These are phyloP conservation scores for Verbena officinalis DNA, from an alignment of 257 asterid genomes.

Conservation along the genomic window DNA sequence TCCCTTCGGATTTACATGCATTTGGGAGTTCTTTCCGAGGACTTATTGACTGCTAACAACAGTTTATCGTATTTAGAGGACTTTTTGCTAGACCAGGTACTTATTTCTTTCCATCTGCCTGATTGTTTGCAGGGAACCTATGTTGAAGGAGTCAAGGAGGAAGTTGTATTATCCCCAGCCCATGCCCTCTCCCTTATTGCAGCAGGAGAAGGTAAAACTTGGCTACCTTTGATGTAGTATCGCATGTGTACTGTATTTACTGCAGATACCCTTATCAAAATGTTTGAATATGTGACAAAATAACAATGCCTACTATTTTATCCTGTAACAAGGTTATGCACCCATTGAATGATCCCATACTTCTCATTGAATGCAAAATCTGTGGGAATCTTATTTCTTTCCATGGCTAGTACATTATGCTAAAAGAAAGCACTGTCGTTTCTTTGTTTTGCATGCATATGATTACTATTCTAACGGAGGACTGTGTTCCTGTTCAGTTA, in stretches of 20 bases:
- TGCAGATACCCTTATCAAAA: not conserved
- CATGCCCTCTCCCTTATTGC: slow-evolving; percentile 99
- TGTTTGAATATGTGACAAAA: slow-evolving; percentile 3
- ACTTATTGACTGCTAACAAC: no score
- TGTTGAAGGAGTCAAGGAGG: slow-evolving; percentile 98
- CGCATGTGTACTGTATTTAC: slow-evolving; percentile 1
- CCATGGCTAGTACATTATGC: slow-evolving; percentile 13
- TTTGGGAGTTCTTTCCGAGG: no score
- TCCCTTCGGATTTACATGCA: no score
- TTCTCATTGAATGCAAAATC: slow-evolving; percentile 15
- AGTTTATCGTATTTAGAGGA: slow-evolving; percentile 1
- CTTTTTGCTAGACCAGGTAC: slow-evolving; percentile 11
- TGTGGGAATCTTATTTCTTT: no score
- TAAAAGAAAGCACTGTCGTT: slow-evolving; percentile 1
- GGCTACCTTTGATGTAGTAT: slow-evolving; percentile 22
- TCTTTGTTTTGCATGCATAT: slow-evolving; percentile 12
- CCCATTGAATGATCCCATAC: not conserved
- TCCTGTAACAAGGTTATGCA: not conserved
- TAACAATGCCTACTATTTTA: no score
- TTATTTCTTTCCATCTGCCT: slow-evolving; percentile 17
- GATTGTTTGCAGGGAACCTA: slow-evolving; percentile 75
- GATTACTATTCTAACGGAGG: slow-evolving; percentile 14
- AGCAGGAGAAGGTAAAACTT: slow-evolving; percentile 91
- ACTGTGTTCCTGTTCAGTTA: no score
- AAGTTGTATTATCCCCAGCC: slow-evolving; percentile 96